A percentile compares a stretch with the other conserved stretches of the same genome.
These are phyloP conservation scores for Pleurotus salmoneostramineus DNA, from an alignment of 768 basidiomycete genomes.

Conservation along the genomic window DNA sequence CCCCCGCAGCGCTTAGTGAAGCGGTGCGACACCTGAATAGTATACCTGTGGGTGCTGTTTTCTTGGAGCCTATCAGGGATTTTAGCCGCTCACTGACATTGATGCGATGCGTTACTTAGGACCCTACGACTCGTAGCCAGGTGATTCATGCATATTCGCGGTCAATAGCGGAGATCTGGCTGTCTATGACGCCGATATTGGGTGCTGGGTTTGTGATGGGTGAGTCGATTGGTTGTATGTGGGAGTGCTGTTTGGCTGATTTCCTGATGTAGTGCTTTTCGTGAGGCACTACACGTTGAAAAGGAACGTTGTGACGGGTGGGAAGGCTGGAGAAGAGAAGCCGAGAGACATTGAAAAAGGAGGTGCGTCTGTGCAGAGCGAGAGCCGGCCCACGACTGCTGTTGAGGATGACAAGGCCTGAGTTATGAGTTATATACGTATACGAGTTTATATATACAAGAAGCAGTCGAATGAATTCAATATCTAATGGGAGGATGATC, in stretches of 20 bases:
- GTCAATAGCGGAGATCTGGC: conserved; percentile 62
- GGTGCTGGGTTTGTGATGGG: conserved; percentile 51
- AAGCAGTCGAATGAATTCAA: no score
- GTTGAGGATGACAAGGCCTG: not conserved
- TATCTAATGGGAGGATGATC: no score
- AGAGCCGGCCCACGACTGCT: not conserved
- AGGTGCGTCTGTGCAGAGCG: conserved; percentile 18
- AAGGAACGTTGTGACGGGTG: conserved; percentile 40
- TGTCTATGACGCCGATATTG: conserved; percentile 56
- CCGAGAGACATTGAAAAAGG: conserved; percentile 11
- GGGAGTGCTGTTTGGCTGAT: not conserved
- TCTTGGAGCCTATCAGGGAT: no score
- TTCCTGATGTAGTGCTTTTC: conserved; percentile 39
- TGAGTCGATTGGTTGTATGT: conserved; percentile 18
- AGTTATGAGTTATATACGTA: not conserved
- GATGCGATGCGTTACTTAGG: conserved; percentile 24
- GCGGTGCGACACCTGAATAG: conserved; percentile 39
- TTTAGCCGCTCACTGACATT: no score
- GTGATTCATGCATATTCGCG: conserved; percentile 61
- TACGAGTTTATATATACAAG: no score
- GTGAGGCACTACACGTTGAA: conserved; percentile 58
- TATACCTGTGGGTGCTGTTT: conserved; percentile 32
- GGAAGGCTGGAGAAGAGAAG: conserved; percentile 16
- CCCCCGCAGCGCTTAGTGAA: conserved; percentile 38
- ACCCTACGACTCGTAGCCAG: conserved; percentile 40